Base-by-base conservation (phyloP, 768 basidiomycete genomes). In the Kwoniella mangroviensis region DNA sequence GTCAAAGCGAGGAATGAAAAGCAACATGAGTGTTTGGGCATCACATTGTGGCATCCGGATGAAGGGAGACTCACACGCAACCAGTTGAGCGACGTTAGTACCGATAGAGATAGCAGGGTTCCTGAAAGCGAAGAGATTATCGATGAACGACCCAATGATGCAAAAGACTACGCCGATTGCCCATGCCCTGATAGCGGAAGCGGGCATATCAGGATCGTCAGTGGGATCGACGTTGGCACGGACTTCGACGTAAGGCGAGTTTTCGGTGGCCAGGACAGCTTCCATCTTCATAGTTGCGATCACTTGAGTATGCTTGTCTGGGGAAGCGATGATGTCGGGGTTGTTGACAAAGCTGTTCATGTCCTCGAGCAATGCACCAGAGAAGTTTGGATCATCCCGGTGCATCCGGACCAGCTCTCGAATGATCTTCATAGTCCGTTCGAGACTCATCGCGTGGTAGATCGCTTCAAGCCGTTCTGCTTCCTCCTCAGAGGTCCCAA, bases 171-270 rank as follows among this genome's bases (percentile, higher is more conserved):
- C 65, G 59, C 76, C 76, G 21, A 78, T 63, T 21, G 70, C 63
- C 64, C 76, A 77, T 28, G 65, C 61, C 24, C 77, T 53, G 64
- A 80, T 75, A n/a, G 78, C 77, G 22, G 59, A 62, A 45, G 62
- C 68, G 21, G 75, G 75, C 72, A 78, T 75, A 11, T 42, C 59
- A 2, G 75, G 75, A 54, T 78, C 76, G 55, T 78, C 76, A 15
- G 57, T 58, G 41, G 65, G 65, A 65, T 90, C 87, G 22, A 90
- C 90, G 58, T 89, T 88, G 53, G 88, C 88, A 62, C 89, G 87
- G 26, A 90, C 89, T 75, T 92, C 92, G 6, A 90, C 91, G 78
- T 93, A 93, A 6, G 92, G 92, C 4, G 90, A 91, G 77, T 92
- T 92, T 73, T 92, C 68, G 26, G 68, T 69, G 17, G 62, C 40